phyloP scores from a whole-genome alignment of 2,329 filamentous ascomycete species.

The Dendryphion nanum region DNA sequence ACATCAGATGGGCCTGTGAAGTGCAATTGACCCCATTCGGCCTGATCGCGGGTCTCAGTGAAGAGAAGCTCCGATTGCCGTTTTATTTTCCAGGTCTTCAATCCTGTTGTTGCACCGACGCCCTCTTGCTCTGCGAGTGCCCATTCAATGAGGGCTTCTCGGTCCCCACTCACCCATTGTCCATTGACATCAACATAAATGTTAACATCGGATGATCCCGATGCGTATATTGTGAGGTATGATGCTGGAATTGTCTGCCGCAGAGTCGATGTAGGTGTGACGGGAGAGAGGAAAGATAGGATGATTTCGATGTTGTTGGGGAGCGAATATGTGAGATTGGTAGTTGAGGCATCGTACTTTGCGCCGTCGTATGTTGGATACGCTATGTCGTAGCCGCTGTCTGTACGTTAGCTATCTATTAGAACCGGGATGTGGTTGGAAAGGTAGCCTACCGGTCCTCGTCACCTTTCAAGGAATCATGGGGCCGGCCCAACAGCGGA shows the following conservation, averaged over 20 bases:
- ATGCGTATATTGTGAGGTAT: conserved; percentile 70
- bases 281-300: conserved; percentile 71
- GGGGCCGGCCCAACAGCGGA: conserved; percentile 63
- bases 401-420: too few species aligned
- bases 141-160: conserved; percentile 70
- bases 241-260: conserved; percentile 80
- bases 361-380: conserved; percentile 60
- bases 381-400: conserved; percentile 53
- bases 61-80: conserved; percentile 65
- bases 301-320: conserved; percentile 53
- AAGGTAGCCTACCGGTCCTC: conserved; percentile 38
- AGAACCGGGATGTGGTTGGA: neutral
- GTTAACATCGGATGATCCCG: conserved; percentile 58
- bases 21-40: conserved; percentile 81
- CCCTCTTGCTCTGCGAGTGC: conserved; percentile 50
- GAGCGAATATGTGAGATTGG: conserved; percentile 65
- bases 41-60: conserved; percentile 69
- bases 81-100: conserved; percentile 68
- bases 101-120: conserved; percentile 33
- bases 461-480: conserved; percentile 56
- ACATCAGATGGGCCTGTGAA: conserved; percentile 70
- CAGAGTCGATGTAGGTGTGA: conserved; percentile 77
- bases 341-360: conserved; percentile 68
- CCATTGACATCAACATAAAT: conserved; percentile 51
- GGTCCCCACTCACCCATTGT: conserved; percentile 79